Percentiles rank a stretch among this genome's conserved stretches.
phyloP scores from a whole-genome alignment of 108 stramenopile species.

The Stephanodiscus triporus region DNA sequence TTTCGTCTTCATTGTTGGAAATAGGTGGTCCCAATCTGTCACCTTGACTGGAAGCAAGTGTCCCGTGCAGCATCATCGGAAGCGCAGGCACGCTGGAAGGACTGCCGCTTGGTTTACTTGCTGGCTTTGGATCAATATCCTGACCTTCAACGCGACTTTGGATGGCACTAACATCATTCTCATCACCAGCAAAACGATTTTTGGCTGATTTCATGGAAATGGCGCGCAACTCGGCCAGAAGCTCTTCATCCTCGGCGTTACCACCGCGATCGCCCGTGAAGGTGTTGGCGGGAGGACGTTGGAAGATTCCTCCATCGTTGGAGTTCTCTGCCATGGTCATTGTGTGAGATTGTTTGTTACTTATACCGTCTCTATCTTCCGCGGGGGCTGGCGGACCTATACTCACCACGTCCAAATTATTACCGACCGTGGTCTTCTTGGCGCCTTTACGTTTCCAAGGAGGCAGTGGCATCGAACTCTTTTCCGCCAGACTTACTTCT shows the following conservation, averaged over 20 bases:
- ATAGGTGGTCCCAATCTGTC: conserved; percentile 3
- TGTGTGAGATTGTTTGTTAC: background rate
- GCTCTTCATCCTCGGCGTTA: conserved; percentile 75
- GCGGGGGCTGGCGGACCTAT: background rate
- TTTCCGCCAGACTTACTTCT: background rate
- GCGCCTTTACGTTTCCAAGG: conserved; percentile 18
- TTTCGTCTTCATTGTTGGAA: conserved; percentile 29
- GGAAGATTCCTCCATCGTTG: conserved; percentile 13
- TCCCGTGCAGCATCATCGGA: background rate
- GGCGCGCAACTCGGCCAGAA: conserved; percentile 63
- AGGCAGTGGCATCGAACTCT: background rate
- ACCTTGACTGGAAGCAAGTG: background rate
- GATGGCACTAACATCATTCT: background rate
- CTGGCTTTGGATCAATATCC: background rate
- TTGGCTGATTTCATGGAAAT: conserved; percentile 62
- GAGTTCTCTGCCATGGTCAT: background rate
- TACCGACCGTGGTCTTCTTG: conserved; percentile 3
- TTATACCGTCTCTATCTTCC: background rate
- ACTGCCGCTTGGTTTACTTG: background rate
- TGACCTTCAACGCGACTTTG: background rate
- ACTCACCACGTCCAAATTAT: background rate
- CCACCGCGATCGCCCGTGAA: conserved; percentile 83
- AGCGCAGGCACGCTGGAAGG: background rate
- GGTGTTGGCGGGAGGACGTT: conserved; percentile 51
- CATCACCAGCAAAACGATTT: conserved; percentile 46